Evolutionary conservation across 2,329 filamentous ascomycete species (phyloP).

Genomic region (Xylariaceae sp.): DNA sequence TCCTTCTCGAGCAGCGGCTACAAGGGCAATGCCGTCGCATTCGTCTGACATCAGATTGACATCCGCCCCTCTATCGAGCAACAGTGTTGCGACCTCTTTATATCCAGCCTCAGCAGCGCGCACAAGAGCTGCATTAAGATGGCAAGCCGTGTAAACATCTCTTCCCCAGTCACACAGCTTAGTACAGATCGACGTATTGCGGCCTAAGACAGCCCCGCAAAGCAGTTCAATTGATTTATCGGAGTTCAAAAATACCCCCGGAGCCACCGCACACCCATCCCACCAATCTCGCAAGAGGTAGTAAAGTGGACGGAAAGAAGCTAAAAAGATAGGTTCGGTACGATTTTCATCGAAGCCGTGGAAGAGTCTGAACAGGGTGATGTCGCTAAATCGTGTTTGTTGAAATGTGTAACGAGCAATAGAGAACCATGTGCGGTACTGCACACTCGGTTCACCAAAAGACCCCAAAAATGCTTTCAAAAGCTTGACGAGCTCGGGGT

Average conservation of each 20-base stretch:
- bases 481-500: conserved; percentile 1
- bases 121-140: no score
- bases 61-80: background rate
- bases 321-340: background rate
- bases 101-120: background rate
- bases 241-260: background rate
- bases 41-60: background rate
- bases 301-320: conserved; percentile 8
- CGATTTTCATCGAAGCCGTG: background rate
- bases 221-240: background rate
- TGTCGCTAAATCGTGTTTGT: background rate
- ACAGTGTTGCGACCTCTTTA: background rate
- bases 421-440: conserved; percentile 8
- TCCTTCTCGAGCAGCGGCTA: background rate
- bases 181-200: conserved; percentile 1
- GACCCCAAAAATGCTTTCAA: conserved; percentile 13
- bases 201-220: background rate
- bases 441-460: background rate
- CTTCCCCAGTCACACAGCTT: conserved; percentile 1
- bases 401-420: background rate
- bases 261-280: background rate
- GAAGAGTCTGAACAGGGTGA: no score
- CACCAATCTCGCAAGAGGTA: conserved; percentile 9
- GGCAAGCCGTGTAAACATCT: background rate
- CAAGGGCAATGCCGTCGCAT: background rate